phyloP scores from a whole-genome alignment of 192 early-diverging fungal species.

The Chytriomyces sp. region DNA sequence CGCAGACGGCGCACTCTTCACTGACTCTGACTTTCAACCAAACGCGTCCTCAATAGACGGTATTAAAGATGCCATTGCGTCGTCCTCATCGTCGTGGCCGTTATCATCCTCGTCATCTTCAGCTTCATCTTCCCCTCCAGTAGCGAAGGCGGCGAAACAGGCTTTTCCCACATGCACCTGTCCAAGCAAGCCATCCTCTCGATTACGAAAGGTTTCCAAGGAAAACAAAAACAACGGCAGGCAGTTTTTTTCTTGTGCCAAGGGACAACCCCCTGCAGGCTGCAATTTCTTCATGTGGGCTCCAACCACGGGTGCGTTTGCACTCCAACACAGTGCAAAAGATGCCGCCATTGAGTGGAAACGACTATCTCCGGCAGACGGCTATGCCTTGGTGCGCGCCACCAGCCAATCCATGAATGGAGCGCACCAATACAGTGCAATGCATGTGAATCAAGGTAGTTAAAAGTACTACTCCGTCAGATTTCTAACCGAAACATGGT shows the following conservation, averaged over 20 bases:
- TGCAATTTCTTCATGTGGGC: constrained; percentile 37
- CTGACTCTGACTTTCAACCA: constrained; percentile 17
- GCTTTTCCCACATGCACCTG: constrained; percentile 13
- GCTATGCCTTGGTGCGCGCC: neutral
- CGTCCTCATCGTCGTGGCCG: neutral
- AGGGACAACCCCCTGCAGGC: neutral
- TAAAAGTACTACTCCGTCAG: too few relatives aligned
- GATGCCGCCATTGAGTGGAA: constrained; percentile 10
- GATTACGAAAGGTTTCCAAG: constrained; percentile 26
- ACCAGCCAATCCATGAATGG: neutral
- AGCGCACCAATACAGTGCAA: neutral
- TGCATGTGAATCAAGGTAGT: constrained; percentile 23
- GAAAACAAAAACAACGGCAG: constrained; percentile 37
- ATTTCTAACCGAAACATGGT: too few relatives aligned
- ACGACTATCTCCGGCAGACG: constrained; percentile 4
- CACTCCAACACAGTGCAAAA: constrained; percentile 9
- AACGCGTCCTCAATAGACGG: constrained; percentile 29
- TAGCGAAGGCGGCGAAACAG: neutral
- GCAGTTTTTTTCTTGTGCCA: constrained; percentile 22
- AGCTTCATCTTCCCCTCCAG: neutral
- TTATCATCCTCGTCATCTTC: neutral
- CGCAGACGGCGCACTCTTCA: constrained; percentile 10
- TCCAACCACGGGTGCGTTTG: neutral
- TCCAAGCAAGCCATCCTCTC: neutral
- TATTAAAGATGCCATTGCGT: neutral